Evolutionary conservation across 441 rosid genomes (phyloP).

Genomic region (Croton laevigatus): DNA sequence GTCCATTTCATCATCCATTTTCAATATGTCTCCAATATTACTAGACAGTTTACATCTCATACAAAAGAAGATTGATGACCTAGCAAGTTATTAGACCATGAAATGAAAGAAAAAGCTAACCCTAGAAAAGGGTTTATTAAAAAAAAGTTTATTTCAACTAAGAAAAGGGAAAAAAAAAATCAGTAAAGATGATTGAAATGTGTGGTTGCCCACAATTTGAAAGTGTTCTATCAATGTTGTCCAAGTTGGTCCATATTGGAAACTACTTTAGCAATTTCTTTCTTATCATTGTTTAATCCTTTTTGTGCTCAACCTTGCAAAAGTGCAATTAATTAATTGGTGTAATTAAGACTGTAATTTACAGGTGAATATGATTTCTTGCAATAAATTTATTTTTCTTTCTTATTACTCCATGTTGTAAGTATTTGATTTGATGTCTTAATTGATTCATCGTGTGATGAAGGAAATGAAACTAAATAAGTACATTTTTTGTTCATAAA

Average conservation of each 20-base stretch:
- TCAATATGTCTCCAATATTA: constrained; percentile 9
- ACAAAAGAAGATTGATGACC: constrained; percentile 15
- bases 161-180: background rate
- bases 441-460: too few relatives aligned
- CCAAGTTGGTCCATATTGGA: background rate
- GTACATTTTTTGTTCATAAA: too few relatives aligned
- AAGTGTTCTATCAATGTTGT: constrained; percentile 2
- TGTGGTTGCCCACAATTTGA: background rate
- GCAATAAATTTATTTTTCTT: too few relatives aligned
- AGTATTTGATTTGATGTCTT: too few relatives aligned
- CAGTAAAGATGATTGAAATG: background rate
- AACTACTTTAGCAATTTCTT: background rate
- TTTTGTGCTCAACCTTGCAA: background rate
- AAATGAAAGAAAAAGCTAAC: constrained; percentile 18
- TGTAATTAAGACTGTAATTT: too few relatives aligned
- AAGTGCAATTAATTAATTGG: background rate
- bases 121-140: constrained; percentile 5
- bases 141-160: background rate
- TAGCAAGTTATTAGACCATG: background rate
- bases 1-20: background rate
- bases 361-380: too few relatives aligned
- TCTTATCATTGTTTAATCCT: background rate
- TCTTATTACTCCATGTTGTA: too few relatives aligned
- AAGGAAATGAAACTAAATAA: too few relatives aligned
- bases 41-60: constrained; percentile 7